These are phyloP conservation scores for Cyberlindnera samutprakarnensis DNA, from an alignment of 805 yeast species.

Conservation along the genomic window DNA sequence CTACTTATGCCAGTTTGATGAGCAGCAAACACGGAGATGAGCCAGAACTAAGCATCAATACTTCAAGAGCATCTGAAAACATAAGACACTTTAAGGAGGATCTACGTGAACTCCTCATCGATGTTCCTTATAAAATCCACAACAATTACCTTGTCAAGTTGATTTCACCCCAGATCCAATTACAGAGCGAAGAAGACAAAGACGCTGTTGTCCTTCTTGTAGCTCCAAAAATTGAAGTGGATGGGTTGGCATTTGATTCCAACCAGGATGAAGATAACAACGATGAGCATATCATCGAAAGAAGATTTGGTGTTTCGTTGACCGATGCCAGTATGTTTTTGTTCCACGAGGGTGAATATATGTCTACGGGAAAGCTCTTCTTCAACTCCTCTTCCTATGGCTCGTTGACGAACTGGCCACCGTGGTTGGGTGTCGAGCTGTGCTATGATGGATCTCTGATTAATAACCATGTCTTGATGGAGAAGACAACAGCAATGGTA, in stretches of 20 bases:
- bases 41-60: constrained; percentile 6
- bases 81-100: constrained; percentile 45
- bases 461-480: constrained; percentile 45
- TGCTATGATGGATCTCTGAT: constrained; percentile 47
- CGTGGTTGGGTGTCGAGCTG: constrained; percentile 75
- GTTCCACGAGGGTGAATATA: constrained; percentile 44
- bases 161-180: constrained; percentile 77
- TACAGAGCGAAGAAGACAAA: constrained; percentile 42
- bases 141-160: constrained; percentile 62
- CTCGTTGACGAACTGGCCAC: constrained; percentile 67
- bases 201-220: constrained; percentile 62
- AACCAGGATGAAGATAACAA: constrained; percentile 33
- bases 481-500: constrained; percentile 54
- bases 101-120: constrained; percentile 33
- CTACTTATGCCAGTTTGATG: constrained; percentile 12
- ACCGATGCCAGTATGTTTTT: constrained; percentile 68
- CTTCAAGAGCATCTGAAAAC: constrained; percentile 20
- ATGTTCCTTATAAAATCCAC: constrained; percentile 28
- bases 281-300: constrained; percentile 45
- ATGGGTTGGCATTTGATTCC: constrained; percentile 58
- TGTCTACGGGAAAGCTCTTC: constrained; percentile 32
- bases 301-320: constrained; percentile 61
- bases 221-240: constrained; percentile 63
- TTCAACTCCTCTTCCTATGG: constrained; percentile 55
- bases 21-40: constrained; percentile 6